Percentiles rank a stretch among this genome's conserved stretches.
Conservation (phyloP, 2,329 filamentous ascomycete genomes). For the Gnomoniopsis sp. region DNA sequence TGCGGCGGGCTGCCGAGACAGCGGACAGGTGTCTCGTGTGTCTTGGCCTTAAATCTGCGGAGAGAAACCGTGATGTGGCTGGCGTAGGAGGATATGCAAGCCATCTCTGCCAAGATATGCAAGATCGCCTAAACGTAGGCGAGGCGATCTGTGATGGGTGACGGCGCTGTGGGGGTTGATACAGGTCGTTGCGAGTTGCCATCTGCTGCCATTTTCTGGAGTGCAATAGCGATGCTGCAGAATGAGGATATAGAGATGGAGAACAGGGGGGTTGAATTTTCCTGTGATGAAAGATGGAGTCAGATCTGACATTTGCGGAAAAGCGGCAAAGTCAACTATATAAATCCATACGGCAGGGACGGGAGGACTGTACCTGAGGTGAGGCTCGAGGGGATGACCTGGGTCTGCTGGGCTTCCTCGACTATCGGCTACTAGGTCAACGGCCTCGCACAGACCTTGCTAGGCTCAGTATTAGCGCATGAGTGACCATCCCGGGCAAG, state of each 20-base stretch:
- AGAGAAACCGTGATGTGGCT: too few relatives aligned
- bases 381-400: too few relatives aligned
- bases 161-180: background rate
- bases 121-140: slow-evolving; percentile 2
- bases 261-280: background rate
- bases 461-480: background rate
- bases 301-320: background rate
- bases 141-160: background rate
- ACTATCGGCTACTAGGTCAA: too few relatives aligned
- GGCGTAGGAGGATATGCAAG: background rate
- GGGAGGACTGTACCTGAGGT: too few relatives aligned
- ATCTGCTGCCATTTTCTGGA: too few relatives aligned
- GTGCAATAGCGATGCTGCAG: too few relatives aligned
- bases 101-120: slow-evolving; percentile 9
- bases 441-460: slow-evolving; percentile 4
- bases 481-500: too few relatives aligned
- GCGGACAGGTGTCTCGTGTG: slow-evolving; percentile 2
- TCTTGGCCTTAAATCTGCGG: background rate
- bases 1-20: slow-evolving; percentile 15
- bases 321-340: background rate
- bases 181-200: too few relatives aligned
- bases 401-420: too few relatives aligned
- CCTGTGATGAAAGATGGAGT: background rate
- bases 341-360: background rate
- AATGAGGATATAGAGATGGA: background rate